A percentile compares a stretch with the other conserved stretches of the same genome.
Evolutionary conservation across 306 rosid genomes (phyloP).

Genomic region (Elaeagnus macrophylla): DNA sequence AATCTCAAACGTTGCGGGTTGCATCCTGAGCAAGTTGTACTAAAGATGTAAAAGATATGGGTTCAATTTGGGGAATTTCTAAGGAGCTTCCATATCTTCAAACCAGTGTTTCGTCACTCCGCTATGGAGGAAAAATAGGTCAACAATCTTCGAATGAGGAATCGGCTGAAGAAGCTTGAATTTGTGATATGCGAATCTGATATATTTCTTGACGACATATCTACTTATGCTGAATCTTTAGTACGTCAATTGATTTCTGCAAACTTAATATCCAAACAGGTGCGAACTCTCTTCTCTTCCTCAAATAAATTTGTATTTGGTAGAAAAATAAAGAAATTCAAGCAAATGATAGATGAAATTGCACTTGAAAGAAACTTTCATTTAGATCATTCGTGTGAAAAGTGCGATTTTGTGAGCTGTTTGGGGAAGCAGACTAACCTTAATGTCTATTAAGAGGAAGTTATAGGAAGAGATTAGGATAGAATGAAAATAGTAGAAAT

Average conservation of each 20-base stretch:
- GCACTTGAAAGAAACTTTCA: neutral
- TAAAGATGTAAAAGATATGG: too few species aligned
- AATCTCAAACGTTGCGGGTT: too few species aligned
- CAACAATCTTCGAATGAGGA: neutral
- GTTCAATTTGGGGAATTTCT: too few species aligned
- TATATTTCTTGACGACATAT: neutral
- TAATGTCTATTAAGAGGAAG: neutral
- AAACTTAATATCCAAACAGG: neutral
- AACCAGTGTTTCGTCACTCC: neutral
- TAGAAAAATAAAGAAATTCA: too few species aligned
- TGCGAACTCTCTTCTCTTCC: neutral
- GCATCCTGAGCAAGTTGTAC: too few species aligned
- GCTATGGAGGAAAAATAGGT: constrained; percentile 1
- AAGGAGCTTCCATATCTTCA: too few species aligned
- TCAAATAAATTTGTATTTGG: too few species aligned
- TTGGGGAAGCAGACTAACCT: neutral
- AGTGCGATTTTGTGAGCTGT: neutral
- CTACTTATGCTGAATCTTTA: neutral
- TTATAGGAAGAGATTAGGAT: neutral
- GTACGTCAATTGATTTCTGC: neutral
- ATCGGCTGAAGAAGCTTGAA: constrained; percentile 1
- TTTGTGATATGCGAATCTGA: neutral
- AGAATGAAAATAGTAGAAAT: neutral
- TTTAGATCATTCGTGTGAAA: neutral
- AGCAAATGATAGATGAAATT: too few species aligned